Base-by-base conservation (phyloP, 208 protist genomes). In the Acanthamoeba culbertsoni region DNA sequence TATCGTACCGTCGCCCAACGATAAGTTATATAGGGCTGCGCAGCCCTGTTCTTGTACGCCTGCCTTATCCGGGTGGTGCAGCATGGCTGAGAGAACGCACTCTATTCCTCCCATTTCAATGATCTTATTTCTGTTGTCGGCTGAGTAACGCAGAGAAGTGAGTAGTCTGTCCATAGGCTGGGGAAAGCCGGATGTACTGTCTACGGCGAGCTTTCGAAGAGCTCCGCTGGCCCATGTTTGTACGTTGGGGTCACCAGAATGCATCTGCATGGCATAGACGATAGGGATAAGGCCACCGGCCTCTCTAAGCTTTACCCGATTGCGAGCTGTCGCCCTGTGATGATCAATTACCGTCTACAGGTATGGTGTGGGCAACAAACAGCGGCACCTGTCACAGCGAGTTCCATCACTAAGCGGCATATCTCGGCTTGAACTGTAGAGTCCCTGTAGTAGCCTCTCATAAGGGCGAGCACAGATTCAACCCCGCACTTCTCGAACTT, bases 401-500 rank as follows among this genome's bases (percentile, higher is more conserved):
- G 23, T 6, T 84, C 73, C 73, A 84, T 84, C 12, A 84, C 43
- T 0, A 84, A 28, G 4, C 73, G 73, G 37, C 73, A 84, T 20
- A 84, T 84, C 73, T 84, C 73, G 7, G 73, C 45, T 42, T 84
- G 73, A 1, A 84, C 73, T 0, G 40, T 16, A 0, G 73, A 10
- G 73, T 84, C 73, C 31, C 55, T 84, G 73, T 37, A 84, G 45
- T 84, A 84, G 43, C 46, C 16, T 1, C 45, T 4, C 73, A 84
- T 84, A 5, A 84, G 26, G 14, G 18, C 5, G 8, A 84, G 73
- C 23, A 84, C 45, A 16, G 43, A 53, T 16, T 84, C 73, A 20
- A 84, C 73, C 1, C 73, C 73, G 23, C 45, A n/a, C 43, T 84
- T 43, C 45, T 84, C 73, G 23, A 84, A 84, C 73, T 55, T 84